phyloP scores from a whole-genome alignment of 75 land plant genomes.

The Sequoiadendron giganteum region DNA sequence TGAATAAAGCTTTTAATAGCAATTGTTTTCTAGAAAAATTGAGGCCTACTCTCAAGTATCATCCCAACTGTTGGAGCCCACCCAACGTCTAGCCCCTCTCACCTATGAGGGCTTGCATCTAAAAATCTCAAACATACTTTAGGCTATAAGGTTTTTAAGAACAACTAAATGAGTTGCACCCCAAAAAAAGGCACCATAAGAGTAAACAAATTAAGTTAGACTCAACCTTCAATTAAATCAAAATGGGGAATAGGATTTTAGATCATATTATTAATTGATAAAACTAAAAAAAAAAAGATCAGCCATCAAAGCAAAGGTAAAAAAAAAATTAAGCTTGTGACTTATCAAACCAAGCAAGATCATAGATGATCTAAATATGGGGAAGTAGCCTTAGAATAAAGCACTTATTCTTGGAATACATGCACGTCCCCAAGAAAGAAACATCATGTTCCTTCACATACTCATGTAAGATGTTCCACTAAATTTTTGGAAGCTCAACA shows the following conservation, averaged over 20 bases:
- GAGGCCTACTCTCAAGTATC: neutral
- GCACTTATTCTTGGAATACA: neutral
- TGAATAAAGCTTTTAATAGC: too few species aligned
- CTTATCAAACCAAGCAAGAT: neutral
- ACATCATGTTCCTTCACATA: neutral
- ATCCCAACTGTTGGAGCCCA: neutral
- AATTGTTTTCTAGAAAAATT: too few species aligned
- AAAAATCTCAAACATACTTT: neutral
- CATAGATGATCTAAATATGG: too few species aligned
- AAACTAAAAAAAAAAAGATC: too few species aligned
- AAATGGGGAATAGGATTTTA: neutral
- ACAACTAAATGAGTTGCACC: neutral
- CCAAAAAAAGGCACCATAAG: neutral
- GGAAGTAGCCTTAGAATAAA: too few species aligned
- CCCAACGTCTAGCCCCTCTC: neutral
- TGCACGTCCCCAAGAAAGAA: neutral
- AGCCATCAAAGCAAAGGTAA: neutral
- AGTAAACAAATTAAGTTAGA: neutral
- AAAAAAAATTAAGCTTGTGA: too few species aligned
- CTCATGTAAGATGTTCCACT: neutral
- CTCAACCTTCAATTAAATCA: neutral
- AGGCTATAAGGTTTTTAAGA: neutral
- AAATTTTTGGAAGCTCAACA: neutral
- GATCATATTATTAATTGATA: neutral
- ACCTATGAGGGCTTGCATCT: neutral